Evolutionary conservation across 73 alveolate genomes (phyloP), one percentile per base, ranked within the genome.

Genomic region (Paramecium pentaurelia): DNA sequence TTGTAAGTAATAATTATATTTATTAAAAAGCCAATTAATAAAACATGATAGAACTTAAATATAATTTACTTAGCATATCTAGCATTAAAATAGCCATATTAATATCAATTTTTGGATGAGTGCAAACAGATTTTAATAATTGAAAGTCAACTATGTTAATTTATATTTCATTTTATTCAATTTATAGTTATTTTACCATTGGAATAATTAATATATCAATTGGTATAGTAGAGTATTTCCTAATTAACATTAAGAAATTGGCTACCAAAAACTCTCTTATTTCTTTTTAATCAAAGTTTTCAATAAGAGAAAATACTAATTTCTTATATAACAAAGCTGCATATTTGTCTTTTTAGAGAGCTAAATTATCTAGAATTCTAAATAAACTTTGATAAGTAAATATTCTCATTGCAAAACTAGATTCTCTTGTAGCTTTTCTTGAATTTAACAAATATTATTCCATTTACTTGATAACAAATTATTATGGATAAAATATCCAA

Each of bases 251-350:
- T 45, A 40, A 12, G 30, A 80, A 80, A 47, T 80, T 80, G 1
- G 91, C 71, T 20, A 80, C 73, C 27, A 80, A 49, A 44, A 80
- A 40, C 22, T 80, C 91, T 36, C 91, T 80, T 18, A 80, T 32
- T 80, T 44, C 91, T 36, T 80, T 80, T 80, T 80, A 34, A 80
- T 80, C 91, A 80, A 80, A 80, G 30, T 80, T 80, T 80, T 80
- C 91, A 11, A 80, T 80, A 18, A 80, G 45, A 20, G 91, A 42
- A 47, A 80, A 80, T 6, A 80, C 91, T 80, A 80, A 49, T 80
- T 80, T 80, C 27, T 80, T 80, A 80, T 80, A 80, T 27, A 80
- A 14, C 16, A 80, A 49, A 27, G 91, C 71, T 6, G 91, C 91
- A 80, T 80, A 80, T 80, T 49, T 80, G 27, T 80, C 75, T 12